Percentiles rank a stretch among this genome's conserved stretches.
Evolutionary conservation across 352 stramenopile genomes (phyloP).

Genomic region (Globisporangium acanthophoron): DNA sequence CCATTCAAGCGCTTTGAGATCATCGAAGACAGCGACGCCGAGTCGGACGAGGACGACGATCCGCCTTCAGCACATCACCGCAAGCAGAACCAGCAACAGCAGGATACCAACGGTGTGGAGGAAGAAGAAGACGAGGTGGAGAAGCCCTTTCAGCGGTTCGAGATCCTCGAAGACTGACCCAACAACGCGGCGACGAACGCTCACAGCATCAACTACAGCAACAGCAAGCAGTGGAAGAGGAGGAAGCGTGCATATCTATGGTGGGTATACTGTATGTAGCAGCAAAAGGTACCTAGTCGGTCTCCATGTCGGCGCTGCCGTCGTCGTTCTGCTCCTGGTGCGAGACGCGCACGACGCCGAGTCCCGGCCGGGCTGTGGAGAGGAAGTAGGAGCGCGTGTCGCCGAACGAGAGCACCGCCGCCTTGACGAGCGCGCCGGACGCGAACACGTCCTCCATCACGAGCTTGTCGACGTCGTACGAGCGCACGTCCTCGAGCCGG

Average conservation of each 20-base stretch:
- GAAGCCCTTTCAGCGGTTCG: constrained; percentile 37
- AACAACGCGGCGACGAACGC: neutral
- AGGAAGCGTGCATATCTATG: constrained; percentile 1
- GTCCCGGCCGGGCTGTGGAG: constrained; percentile 61
- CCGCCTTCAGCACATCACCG: neutral
- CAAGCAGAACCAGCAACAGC: constrained; percentile 7
- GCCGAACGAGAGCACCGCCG: constrained; percentile 76
- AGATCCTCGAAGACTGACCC: constrained; percentile 47
- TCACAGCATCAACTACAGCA: neutral
- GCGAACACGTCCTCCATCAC: constrained; percentile 74
- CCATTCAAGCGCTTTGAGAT: constrained; percentile 51
- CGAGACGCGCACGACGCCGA: constrained; percentile 51
- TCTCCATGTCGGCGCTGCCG: constrained; percentile 38
- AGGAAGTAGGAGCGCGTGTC: constrained; percentile 85
- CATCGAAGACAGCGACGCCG: constrained; percentile 35
- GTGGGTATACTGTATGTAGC: neutral
- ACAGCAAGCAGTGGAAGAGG: neutral
- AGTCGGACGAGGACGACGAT: constrained; percentile 11
- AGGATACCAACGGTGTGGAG: constrained; percentile 3
- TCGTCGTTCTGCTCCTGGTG: constrained; percentile 20
- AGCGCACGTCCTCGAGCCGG: constrained; percentile 72
- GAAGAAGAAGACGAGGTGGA: neutral
- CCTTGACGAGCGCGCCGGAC: constrained; percentile 67
- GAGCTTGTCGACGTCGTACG: constrained; percentile 76
- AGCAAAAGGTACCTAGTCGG: constrained; percentile 18